Evolutionary conservation across 2,329 filamentous ascomycete species (phyloP), one percentile per base, ranked within the genome.

Genomic region (Venturia oleaginea): DNA sequence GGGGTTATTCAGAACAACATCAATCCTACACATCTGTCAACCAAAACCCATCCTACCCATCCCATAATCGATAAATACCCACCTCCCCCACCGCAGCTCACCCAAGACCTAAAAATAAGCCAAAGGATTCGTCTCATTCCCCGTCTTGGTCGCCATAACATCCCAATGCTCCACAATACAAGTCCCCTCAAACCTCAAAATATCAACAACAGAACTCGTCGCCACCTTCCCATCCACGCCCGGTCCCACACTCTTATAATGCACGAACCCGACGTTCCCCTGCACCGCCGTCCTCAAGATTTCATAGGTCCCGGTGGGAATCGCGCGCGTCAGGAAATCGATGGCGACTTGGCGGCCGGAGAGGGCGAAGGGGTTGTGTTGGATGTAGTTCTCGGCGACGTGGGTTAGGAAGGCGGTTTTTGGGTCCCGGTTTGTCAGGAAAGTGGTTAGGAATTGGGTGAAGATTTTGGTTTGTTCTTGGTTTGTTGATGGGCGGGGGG

Each of bases 331-430:
- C 6, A 46, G 42, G 13, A 17, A 27, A 42, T 62, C 42, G 34
- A 62, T 42, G 34, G 40, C 61, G 11, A 38, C 19, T 27, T 62
- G 61, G 15, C 61, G 61, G 22, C 61, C 61, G 8, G 61, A 62
- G 11, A 30, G 43, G 42, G 54, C 48, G 27, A n/a, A 22, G 11
- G 61, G 61, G 61, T 62, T 62, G 30, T 62, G 61, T 37, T 62
- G 43, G 27, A 62, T 62, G 61, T 62, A 62, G 27, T 62, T 30
- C 40, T 48, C 40, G 22, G 60, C 15, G 17, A 46, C 60, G 60
- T 62, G 60, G 40, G 34, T 22, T 10, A 62, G 38, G 42, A 46
- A 46, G 4, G 42, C 42, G 7, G 42, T 46, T 46, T 46, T 46
- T 5, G 42, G 42, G 17, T 46, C 42, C 17, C 17, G 6, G 7